Evolutionary conservation across 768 basidiomycete species (phyloP).

Genomic region (Naganishia friedmannii): DNA sequence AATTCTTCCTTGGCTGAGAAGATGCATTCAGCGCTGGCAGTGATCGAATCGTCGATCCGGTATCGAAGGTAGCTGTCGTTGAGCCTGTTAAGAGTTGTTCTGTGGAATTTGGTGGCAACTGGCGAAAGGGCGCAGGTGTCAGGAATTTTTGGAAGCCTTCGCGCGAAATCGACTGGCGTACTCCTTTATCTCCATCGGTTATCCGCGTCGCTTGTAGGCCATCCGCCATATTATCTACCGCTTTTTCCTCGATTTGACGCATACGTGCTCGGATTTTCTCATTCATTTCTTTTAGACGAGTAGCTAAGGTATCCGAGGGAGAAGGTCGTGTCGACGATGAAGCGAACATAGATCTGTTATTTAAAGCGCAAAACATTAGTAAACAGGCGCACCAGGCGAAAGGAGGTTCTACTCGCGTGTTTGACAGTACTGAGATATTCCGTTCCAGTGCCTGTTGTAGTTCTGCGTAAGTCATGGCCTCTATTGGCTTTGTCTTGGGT

Average conservation of each 20-base stretch:
- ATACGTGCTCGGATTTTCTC: slow-evolving; percentile 11
- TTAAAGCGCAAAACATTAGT: background rate
- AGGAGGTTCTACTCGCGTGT: slow-evolving; percentile 17
- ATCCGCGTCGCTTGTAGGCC: slow-evolving; percentile 11
- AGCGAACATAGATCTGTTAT: slow-evolving; percentile 16
- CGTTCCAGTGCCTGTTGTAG: slow-evolving; percentile 13
- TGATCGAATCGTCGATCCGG: background rate
- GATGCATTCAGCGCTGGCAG: background rate
- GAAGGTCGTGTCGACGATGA: slow-evolving; percentile 9
- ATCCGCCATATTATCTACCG: slow-evolving; percentile 10
- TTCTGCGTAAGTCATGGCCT: slow-evolving; percentile 16
- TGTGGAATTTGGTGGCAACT: background rate
- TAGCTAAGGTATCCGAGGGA: slow-evolving; percentile 2
- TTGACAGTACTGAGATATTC: slow-evolving; percentile 8
- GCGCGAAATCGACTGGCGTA: background rate
- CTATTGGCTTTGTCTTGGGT: slow-evolving; percentile 18
- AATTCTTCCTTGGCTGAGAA: background rate
- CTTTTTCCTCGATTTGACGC: background rate
- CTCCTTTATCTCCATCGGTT: background rate
- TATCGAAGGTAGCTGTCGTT: background rate
- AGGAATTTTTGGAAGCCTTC: background rate
- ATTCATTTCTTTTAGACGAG: background rate
- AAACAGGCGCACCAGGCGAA: background rate
- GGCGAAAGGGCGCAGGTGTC: background rate
- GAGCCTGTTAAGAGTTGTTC: background rate